Evolutionary conservation across 1,284 basidiomycete genomes (phyloP), one percentile per base, ranked within the genome.

Genomic region (Cutaneotrichosporon sp.): DNA sequence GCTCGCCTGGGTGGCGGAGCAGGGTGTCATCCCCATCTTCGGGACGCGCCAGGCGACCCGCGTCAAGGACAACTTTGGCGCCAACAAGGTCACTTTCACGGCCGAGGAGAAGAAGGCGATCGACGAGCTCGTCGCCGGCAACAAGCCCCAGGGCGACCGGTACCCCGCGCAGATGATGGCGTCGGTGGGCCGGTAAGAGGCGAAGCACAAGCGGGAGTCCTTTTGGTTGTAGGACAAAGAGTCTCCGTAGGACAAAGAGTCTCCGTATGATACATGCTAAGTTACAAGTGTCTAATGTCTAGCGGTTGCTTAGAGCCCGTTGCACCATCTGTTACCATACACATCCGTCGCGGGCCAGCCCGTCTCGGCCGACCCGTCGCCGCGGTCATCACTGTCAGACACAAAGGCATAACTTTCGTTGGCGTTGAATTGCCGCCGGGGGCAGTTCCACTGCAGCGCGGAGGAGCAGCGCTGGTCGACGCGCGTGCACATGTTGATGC

Each of bases 241-340:
- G n/a, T n/a, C n/a, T n/a, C n/a, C n/a, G n/a, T n/a, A n/a, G n/a
- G n/a, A n/a, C n/a, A n/a, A n/a, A n/a, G n/a, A n/a, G n/a, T n/a
- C n/a, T n/a, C n/a, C n/a, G n/a, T n/a, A n/a, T n/a, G n/a, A n/a
- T n/a, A n/a, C n/a, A n/a, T n/a, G n/a, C n/a, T n/a, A n/a, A n/a
- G n/a, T n/a, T n/a, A n/a, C 31, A 22, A 14, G 10, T 10, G 18
- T 49, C 47, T 49, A 49, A 25, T n/a, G 29, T 29, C 29, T 29
- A 29, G n/a, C n/a, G n/a, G n/a, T n/a, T n/a, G n/a, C n/a, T n/a
- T n/a, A 42, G 38, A 52, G 29, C 13, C n/a, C 64, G 71, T 87
- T 89, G 78, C 90, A 92, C 88, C 89, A 92, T 27, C 89, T 83
- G 72, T 89, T 89, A n/a, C 90, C 90, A 82, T 83, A 91, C 52